phyloP scores from a whole-genome alignment of 768 basidiomycete species.

The Rhizopogon sp. region DNA sequence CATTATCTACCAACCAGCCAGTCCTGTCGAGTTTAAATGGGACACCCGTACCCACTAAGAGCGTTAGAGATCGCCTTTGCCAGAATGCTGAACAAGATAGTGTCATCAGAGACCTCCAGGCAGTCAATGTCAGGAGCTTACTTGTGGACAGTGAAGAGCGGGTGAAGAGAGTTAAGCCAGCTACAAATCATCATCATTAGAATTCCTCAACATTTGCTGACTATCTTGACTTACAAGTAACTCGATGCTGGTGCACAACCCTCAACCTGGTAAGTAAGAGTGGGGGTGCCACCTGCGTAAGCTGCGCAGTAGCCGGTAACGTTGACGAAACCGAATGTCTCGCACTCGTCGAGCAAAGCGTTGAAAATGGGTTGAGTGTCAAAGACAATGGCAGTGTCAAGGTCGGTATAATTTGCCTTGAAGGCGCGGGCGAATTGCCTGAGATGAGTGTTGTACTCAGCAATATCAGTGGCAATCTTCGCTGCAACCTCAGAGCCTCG shows the following conservation, averaged over 20 bases:
- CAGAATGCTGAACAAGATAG: constrained; percentile 32
- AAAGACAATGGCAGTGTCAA: constrained; percentile 44
- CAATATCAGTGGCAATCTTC: constrained; percentile 30
- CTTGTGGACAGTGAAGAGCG: constrained; percentile 62
- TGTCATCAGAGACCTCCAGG: neutral
- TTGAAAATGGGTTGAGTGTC: constrained; percentile 58
- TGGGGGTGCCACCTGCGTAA: constrained; percentile 54
- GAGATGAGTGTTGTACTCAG: constrained; percentile 49
- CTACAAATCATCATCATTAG: constrained; percentile 22
- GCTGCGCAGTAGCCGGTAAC: constrained; percentile 53
- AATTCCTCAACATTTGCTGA: neutral
- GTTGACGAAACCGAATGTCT: constrained; percentile 53
- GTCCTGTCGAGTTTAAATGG: no score
- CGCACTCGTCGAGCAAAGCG: constrained; percentile 46
- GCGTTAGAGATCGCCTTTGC: constrained; percentile 37
- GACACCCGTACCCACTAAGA: no score
- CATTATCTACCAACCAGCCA: constrained; percentile 2
- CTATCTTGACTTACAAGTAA: constrained; percentile 47
- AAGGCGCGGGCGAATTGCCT: constrained; percentile 34
- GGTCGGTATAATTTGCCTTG: constrained; percentile 33
- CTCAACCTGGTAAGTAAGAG: constrained; percentile 44
- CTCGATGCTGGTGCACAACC: constrained; percentile 62
- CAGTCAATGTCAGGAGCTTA: constrained; percentile 22
- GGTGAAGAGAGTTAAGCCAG: constrained; percentile 60
- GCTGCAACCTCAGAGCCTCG: constrained; percentile 27